phyloP scores from a whole-genome alignment of 331 rosid genomes.

The Malus hybrid region DNA sequence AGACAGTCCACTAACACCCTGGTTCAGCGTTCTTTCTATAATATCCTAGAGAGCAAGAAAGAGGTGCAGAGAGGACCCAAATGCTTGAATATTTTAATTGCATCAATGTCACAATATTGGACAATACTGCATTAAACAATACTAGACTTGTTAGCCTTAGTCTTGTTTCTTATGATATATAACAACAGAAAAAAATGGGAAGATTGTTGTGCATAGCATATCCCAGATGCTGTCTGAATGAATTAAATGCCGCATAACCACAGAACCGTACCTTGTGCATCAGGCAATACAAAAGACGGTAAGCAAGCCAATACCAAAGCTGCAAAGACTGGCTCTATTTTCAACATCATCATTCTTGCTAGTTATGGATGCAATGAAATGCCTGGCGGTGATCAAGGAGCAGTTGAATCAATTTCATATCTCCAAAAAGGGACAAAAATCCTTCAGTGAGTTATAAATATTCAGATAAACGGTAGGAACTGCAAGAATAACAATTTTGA shows the following conservation, averaged over 20 bases:
- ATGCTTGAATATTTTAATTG: background rate
- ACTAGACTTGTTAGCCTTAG: background rate
- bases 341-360: conserved; percentile 26
- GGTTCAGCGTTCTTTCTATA: background rate
- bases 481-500: background rate
- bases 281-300: conserved; percentile 38
- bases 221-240: background rate
- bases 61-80: background rate
- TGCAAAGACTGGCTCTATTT: conserved; percentile 41
- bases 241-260: background rate
- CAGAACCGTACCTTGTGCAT: conserved; percentile 54
- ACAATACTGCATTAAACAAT: background rate
- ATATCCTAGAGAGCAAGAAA: background rate
- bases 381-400: conserved; percentile 14
- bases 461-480: background rate
- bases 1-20: background rate
- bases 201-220: background rate
- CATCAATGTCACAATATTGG: background rate
- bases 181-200: background rate
- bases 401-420: conserved; percentile 13
- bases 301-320: conserved; percentile 37
- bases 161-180: background rate
- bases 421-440: conserved; percentile 9
- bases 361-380: conserved; percentile 4
- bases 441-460: background rate